phyloP scores from a whole-genome alignment of 2,329 filamentous ascomycete species.

The Phaeophleospora eucalypticola region DNA sequence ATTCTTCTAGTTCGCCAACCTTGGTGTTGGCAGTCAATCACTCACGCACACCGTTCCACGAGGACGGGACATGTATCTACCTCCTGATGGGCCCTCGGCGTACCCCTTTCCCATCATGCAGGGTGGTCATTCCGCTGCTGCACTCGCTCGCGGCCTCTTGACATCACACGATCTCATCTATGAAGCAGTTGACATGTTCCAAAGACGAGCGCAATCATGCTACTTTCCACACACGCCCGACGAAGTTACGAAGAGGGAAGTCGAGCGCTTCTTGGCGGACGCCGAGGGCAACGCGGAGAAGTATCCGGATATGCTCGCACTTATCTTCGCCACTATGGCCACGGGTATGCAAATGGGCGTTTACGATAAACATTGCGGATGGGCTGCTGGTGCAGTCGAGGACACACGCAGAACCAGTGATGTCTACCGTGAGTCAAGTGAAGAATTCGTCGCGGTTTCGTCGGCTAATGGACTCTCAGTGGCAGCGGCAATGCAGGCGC shows the following conservation, averaged over 20 bases:
- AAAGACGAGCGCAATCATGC: conserved; percentile 40
- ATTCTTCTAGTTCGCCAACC: conserved; percentile 38
- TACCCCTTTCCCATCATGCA: conserved; percentile 45
- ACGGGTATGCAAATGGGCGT: conserved; percentile 45
- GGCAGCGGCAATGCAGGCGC: conserved; percentile 49
- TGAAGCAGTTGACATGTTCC: conserved; percentile 40
- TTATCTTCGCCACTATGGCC: conserved; percentile 47
- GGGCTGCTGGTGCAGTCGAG: conserved; percentile 37
- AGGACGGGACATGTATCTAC: conserved; percentile 39
- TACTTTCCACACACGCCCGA: conserved; percentile 45
- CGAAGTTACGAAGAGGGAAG: conserved; percentile 41
- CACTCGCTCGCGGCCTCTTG: conserved; percentile 34
- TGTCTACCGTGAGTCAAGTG: conserved; percentile 42
- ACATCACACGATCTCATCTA: conserved; percentile 38
- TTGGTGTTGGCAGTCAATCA: conserved; percentile 39
- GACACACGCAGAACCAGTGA: conserved; percentile 37
- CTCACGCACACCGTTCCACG: conserved; percentile 40
- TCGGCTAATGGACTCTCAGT: conserved; percentile 31
- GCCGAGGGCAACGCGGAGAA: conserved; percentile 40
- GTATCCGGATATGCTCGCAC: conserved; percentile 46
- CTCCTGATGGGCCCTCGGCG: conserved; percentile 29
- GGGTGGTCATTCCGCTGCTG: conserved; percentile 19
- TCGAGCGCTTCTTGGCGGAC: conserved; percentile 44
- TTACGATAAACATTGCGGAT: conserved; percentile 41
- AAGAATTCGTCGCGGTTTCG: not conserved